Evolutionary conservation across 2,329 filamentous ascomycete genomes (phyloP).

Genomic region (Pestalotiopsis sp.): DNA sequence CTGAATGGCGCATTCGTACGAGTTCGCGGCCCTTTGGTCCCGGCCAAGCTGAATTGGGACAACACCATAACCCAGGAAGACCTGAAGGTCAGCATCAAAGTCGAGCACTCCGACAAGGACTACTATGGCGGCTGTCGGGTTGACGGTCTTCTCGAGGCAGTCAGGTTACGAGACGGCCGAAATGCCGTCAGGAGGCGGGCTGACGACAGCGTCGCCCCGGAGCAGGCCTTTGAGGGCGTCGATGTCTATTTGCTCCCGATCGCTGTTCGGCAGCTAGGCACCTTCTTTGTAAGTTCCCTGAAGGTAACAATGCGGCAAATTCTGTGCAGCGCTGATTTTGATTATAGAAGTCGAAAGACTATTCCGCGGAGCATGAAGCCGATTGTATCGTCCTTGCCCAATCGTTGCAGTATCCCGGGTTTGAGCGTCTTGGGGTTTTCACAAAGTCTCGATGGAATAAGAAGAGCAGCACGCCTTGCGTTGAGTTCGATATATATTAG

Average conservation of each 20-base stretch:
- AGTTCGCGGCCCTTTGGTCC: neutral
- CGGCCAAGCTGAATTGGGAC: neutral
- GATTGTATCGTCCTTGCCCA: neutral
- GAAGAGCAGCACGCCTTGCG: neutral
- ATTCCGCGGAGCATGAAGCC: neutral
- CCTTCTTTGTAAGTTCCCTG: neutral
- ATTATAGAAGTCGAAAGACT: neutral
- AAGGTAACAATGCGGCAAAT: neutral
- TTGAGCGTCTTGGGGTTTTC: neutral
- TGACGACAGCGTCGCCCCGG: neutral
- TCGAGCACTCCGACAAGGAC: neutral
- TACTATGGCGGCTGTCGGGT: neutral
- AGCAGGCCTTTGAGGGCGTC: neutral
- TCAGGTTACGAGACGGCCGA: neutral
- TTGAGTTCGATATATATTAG: neutral
- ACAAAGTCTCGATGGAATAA: neutral
- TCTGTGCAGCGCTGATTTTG: neutral
- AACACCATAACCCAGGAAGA: neutral
- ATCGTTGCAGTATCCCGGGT: neutral
- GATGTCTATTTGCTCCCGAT: conserved; percentile 6
- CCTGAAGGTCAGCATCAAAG: neutral
- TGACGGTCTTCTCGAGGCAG: neutral
- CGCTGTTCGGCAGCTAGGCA: neutral
- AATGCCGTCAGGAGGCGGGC: neutral
- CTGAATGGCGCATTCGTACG: conserved; percentile 1